A percentile compares a stretch with the other conserved stretches of the same genome.
Evolutionary conservation across 371 early-diverging fungal species (phyloP).

Genomic region (Saksenaea oblongispora): DNA sequence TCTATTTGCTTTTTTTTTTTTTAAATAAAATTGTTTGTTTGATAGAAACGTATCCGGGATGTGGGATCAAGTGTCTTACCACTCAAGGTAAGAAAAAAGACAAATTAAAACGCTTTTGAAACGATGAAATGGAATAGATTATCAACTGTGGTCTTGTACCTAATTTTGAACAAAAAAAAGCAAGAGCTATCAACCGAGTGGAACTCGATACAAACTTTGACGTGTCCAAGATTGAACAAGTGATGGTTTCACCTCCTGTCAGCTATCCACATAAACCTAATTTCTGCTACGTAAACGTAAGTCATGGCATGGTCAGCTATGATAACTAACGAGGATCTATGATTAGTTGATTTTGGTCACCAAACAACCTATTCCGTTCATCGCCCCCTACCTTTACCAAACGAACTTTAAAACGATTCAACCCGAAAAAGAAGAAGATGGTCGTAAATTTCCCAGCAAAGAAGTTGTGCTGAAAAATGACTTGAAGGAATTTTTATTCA

Average conservation of each 20-base stretch:
- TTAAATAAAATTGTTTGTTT: not conserved
- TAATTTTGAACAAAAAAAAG: slow-evolving; percentile 51
- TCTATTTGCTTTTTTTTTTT: not conserved
- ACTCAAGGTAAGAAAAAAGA: slow-evolving; percentile 26
- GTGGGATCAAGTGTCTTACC: slow-evolving; percentile 53
- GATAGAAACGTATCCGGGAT: slow-evolving; percentile 54
- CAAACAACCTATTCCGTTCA: slow-evolving; percentile 51
- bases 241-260: slow-evolving; percentile 63
- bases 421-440: slow-evolving; percentile 40
- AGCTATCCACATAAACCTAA: slow-evolving; percentile 56
- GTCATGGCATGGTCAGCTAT: slow-evolving; percentile 5
- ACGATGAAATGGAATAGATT: slow-evolving; percentile 19
- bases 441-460: slow-evolving; percentile 50
- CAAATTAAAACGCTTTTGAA: not conserved
- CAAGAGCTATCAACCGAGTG: slow-evolving; percentile 60
- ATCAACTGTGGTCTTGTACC: slow-evolving; percentile 66
- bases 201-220: slow-evolving; percentile 58
- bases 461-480: slow-evolving; percentile 57
- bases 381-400: slow-evolving; percentile 65
- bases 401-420: slow-evolving; percentile 50
- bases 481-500: slow-evolving; percentile 62
- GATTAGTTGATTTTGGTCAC: slow-evolving; percentile 61
- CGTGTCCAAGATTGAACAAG: slow-evolving; percentile 56
- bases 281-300: slow-evolving; percentile 64
- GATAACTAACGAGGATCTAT: no score